phyloP scores from a whole-genome alignment of 2,329 filamentous ascomycete species.

The Alternaria sp. region DNA sequence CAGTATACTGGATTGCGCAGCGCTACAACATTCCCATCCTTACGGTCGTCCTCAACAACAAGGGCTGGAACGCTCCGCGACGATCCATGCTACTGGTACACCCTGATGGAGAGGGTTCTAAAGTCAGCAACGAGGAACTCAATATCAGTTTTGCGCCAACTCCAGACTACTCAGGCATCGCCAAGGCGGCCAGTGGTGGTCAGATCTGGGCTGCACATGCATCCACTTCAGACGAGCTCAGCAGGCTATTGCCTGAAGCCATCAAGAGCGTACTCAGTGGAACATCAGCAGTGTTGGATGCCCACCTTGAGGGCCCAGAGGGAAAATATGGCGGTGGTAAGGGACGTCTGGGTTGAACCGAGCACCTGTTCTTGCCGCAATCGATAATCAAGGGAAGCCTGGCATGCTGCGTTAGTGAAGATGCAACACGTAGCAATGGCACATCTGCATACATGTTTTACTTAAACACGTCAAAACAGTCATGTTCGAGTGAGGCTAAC shows the following conservation, averaged over 20 bases:
- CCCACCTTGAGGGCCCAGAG: conserved; percentile 62
- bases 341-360: conserved; percentile 10
- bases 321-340: conserved; percentile 58
- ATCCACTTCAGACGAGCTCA: conserved; percentile 62
- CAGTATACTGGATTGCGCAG: conserved; percentile 72
- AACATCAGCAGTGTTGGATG: conserved; percentile 67
- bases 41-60: conserved; percentile 72
- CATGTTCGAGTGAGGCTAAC: too few species aligned
- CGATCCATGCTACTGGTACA: conserved; percentile 69
- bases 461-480: too few species aligned
- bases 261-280: conserved; percentile 64
- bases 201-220: conserved; percentile 67
- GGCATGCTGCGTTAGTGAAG: too few species aligned
- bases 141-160: conserved; percentile 71
- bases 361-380: too few species aligned
- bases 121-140: conserved; percentile 67
- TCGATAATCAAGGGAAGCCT: too few species aligned
- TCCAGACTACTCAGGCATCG: conserved; percentile 72
- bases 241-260: conserved; percentile 62
- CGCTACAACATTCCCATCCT: conserved; percentile 70
- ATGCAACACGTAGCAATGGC: too few species aligned
- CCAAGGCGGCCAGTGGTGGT: conserved; percentile 68
- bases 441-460: too few species aligned
- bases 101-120: conserved; percentile 66
- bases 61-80: conserved; percentile 72